Percentiles rank a stretch among this genome's conserved stretches.
These are phyloP conservation scores for Tricharina praecox DNA, from an alignment of 495 filamentous ascomycete genomes.

Conservation along the genomic window DNA sequence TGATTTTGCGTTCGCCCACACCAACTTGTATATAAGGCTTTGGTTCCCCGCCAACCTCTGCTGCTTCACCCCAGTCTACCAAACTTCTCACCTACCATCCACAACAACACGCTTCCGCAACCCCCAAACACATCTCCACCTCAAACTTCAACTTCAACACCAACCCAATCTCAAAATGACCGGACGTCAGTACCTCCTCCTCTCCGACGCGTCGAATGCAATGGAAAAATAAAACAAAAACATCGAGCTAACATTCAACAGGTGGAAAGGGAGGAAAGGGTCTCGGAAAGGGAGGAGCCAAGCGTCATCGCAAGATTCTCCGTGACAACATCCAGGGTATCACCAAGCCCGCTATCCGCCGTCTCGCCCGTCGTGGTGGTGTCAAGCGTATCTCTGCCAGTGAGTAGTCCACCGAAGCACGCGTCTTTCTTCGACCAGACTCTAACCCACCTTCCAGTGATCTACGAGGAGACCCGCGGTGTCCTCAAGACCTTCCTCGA, in stretches of 20 bases:
- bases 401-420: constrained; percentile 31
- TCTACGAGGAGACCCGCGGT: constrained; percentile 99
- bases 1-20: not conserved
- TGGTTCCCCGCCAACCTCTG: not conserved
- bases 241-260: constrained; percentile 29
- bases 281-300: constrained; percentile 69
- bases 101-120: no score
- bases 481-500: constrained; percentile 99
- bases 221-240: no score
- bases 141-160: not conserved
- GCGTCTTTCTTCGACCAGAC: not conserved
- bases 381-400: constrained; percentile 99
- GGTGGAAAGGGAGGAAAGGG: constrained; percentile 96
- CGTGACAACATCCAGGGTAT: constrained; percentile 39
- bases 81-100: no score
- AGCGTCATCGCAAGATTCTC: constrained; percentile 98
- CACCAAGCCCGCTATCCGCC: constrained; percentile 99
- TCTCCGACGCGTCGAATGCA: constrained; percentile 11
- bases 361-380: constrained; percentile 98
- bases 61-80: no score
- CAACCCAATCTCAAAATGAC: constrained; percentile 48
- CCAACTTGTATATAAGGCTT: not conserved
- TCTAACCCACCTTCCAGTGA: constrained; percentile 29
- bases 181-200: constrained; percentile 62
- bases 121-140: no score